Percentiles rank a stretch among this genome's conserved stretches.
phyloP scores from a whole-genome alignment of 1,284 basidiomycete species.

The Marasmius oreades region DNA sequence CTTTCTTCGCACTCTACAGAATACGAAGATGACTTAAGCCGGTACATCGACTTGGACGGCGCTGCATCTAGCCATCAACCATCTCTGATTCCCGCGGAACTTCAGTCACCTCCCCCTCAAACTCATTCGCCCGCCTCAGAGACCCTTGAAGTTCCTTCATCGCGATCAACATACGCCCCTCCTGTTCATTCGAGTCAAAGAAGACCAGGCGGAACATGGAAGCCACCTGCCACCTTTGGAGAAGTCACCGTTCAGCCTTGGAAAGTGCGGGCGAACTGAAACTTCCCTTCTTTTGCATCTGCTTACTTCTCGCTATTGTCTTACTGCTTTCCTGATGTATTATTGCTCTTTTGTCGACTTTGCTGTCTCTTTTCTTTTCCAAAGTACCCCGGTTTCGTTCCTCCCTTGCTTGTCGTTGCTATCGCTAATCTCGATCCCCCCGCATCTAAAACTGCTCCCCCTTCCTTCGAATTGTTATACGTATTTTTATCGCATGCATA shows the following conservation, averaged over 20 bases:
- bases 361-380: not conserved
- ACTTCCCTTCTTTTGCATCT: not conserved
- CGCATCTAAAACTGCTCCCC: not conserved
- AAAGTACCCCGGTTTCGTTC: not conserved
- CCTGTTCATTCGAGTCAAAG: not conserved
- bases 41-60: not conserved
- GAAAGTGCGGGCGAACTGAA: slow-evolving; percentile 26
- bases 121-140: slow-evolving; percentile 24
- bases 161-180: not conserved
- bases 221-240: not conserved
- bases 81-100: slow-evolving; percentile 53
- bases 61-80: not conserved
- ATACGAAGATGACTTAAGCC: not conserved
- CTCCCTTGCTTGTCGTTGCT: slow-evolving; percentile 5
- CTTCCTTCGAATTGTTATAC: slow-evolving; percentile 1
- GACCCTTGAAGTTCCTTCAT: not conserved
- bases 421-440: not conserved
- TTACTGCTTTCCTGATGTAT: slow-evolving; percentile 17
- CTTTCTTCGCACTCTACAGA: not conserved
- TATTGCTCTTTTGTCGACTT: slow-evolving; percentile 16
- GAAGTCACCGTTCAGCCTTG: slow-evolving; percentile 16
- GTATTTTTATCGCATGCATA: slow-evolving; percentile 5
- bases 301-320: not conserved
- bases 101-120: not conserved
- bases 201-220: not conserved